Percentiles rank a stretch among this genome's conserved stretches.
These are phyloP conservation scores for Acanthamoeba sp. DNA, from an alignment of 208 protist species.

Conservation along the genomic window DNA sequence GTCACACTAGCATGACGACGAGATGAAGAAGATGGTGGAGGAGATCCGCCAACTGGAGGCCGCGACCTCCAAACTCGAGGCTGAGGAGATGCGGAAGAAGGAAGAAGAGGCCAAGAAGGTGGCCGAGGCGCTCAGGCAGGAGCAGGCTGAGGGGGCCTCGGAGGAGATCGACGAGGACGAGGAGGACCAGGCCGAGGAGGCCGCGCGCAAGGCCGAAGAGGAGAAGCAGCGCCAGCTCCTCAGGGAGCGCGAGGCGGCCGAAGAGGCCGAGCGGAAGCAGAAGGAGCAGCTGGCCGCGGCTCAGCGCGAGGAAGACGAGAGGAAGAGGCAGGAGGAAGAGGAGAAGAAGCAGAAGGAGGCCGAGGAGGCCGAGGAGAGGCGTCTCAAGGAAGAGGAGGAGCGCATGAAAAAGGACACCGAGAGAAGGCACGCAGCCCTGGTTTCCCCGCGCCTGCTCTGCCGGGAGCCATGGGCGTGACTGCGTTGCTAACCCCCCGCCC, in stretches of 20 bases:
- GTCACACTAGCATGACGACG: constrained; percentile 56
- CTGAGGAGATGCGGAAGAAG: not conserved
- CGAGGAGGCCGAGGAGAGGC: not conserved
- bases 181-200: constrained; percentile 1
- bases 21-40: constrained; percentile 63
- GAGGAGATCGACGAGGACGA: not conserved
- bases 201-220: not conserved
- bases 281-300: not conserved
- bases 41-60: constrained; percentile 29
- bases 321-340: not conserved
- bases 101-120: not conserved
- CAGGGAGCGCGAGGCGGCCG: not conserved
- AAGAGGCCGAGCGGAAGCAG: not conserved
- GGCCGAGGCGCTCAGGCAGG: not conserved
- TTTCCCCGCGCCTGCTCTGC: not conserved
- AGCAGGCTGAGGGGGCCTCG: not conserved
- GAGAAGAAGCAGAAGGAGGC: constrained; percentile 35
- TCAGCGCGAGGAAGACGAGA: not conserved
- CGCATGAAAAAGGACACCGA: constrained; percentile 24
- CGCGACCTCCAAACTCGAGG: constrained; percentile 15
- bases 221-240: not conserved
- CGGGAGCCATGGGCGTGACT: not conserved
- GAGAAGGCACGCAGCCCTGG: not conserved
- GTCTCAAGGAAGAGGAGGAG: not conserved
- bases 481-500: too few relatives aligned